Base-by-base conservation (phyloP, 1,284 basidiomycete species). In the Athelia sp. region DNA sequence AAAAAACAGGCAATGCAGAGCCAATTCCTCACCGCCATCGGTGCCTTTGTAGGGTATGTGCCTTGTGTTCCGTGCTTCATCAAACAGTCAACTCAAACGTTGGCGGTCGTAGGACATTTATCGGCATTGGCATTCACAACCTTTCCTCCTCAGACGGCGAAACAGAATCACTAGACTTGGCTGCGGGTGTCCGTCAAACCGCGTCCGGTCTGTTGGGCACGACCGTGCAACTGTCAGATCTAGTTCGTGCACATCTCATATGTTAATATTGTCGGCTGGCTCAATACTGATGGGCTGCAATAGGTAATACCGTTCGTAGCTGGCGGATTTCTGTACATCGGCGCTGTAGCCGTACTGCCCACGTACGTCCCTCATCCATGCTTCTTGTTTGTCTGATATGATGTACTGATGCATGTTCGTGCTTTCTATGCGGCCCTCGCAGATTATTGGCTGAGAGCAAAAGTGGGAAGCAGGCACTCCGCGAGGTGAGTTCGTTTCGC, bases 301-400 rank as follows among this genome's bases (percentile, higher is more conserved):
- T 57, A 90, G 87, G 87, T 93, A 51, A 93, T 94, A 56, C 91
- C 91, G 3, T 91, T 91, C 59, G 91, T 93, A 24, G 91, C 91
- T 45, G 91, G 91, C 59, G 91, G 91, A n/a, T 94, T 93, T 72
- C 73, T 94, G 62, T 93, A 94, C 68, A 93, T 93, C 58, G 91
- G 90, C 17, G 88, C 89, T 38, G 92, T 94, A 48, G 90, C 90
- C 47, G 91, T 93, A 49, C 72, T 94, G 55, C 91, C 91, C 58
- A 89, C 87, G 87, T 90, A 75, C 61, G 86, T 78, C 38, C 32
- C 42, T 48, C 35, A 32, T 48, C 29, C 45, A 35, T 52, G 52
- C 17, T 35, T 19, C 34, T 49, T 23, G 45, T 53, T 50, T 50
- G n/a, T 43, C 43, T 52, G 48, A 45, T 22, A 50, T 44, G 52